A percentile compares a stretch with the other conserved stretches of the same genome.
Conservation (phyloP, 371 early-diverging fungal species). For the Mortierella sp. region DNA sequence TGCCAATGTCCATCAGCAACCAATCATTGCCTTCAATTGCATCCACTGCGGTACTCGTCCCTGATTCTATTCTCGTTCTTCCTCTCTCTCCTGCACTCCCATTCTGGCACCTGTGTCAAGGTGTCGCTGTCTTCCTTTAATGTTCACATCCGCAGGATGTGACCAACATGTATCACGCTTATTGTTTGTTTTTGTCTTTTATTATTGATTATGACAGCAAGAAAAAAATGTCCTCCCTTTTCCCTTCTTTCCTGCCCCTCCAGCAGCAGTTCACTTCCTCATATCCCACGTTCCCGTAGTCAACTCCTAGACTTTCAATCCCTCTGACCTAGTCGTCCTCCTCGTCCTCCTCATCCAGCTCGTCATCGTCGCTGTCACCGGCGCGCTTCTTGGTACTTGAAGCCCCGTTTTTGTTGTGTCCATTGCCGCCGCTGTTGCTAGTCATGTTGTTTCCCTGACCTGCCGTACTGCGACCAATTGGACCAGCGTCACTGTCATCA, state of each 20-base stretch:
- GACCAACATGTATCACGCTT: neutral
- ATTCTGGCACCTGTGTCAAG: neutral
- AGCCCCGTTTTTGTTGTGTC: constrained; percentile 24
- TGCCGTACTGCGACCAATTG: constrained; percentile 22
- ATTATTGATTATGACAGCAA: constrained; percentile 5
- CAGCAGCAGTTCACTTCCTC: neutral
- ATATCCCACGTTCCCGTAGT: neutral
- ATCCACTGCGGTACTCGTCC: neutral
- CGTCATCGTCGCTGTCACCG: constrained; percentile 42
- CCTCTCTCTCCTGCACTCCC: neutral
- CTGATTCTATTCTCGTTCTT: neutral
- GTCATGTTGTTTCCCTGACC: neutral
- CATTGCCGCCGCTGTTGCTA: neutral
- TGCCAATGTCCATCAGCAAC: neutral
- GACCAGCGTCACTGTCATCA: constrained; percentile 60
- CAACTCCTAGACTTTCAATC: constrained; percentile 2
- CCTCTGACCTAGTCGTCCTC: constrained; percentile 34
- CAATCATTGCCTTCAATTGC: neutral
- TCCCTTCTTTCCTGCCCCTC: neutral
- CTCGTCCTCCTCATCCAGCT: constrained; percentile 41
- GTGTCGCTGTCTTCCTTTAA: neutral
- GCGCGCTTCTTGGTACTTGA: constrained; percentile 32
- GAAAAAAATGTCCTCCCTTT: neutral
- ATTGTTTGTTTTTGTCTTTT: neutral
- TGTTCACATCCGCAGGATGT: neutral